Evolutionary conservation across 805 yeast genomes (phyloP).

Genomic region (Ogataea parapolymorpha): DNA sequence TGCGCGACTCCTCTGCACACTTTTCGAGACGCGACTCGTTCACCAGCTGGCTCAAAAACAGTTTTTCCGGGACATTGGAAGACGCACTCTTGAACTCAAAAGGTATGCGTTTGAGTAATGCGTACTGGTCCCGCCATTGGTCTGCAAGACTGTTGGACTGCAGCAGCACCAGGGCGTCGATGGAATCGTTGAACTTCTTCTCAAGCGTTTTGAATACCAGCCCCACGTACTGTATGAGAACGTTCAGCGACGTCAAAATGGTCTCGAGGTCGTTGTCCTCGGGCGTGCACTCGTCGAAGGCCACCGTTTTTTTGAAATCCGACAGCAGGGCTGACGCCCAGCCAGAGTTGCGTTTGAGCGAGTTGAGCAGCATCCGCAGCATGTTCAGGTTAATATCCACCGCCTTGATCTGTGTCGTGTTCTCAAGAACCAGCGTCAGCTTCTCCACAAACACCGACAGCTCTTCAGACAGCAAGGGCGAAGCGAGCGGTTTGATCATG

Average conservation of each 20-base stretch:
- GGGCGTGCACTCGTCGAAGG: conserved; percentile 19
- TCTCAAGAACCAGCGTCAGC: conserved; percentile 13
- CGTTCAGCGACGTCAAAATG: conserved; percentile 48
- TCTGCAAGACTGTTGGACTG: conserved; percentile 42
- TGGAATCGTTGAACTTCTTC: conserved; percentile 36
- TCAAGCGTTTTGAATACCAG: conserved; percentile 42
- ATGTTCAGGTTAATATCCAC: conserved; percentile 34
- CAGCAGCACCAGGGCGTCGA: conserved; percentile 33
- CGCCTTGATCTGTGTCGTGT: conserved; percentile 21
- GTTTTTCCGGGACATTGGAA: conserved; percentile 7
- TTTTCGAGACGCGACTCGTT: conserved; percentile 28
- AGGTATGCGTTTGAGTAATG: conserved; percentile 24
- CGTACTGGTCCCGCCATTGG: conserved; percentile 37
- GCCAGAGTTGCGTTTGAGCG: conserved; percentile 36
- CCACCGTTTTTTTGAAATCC: conserved; percentile 31
- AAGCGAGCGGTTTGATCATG: conserved; percentile 34
- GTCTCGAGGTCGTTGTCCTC: conserved; percentile 37
- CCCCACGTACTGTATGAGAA: conserved; percentile 49
- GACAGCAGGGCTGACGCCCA: conserved; percentile 38
- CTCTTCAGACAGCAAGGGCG: conserved; percentile 29
- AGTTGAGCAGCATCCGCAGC: conserved; percentile 36
- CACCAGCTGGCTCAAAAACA: conserved; percentile 35
- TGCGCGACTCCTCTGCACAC: conserved; percentile 32
- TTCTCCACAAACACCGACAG: conserved; percentile 21
- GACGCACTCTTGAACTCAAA: conserved; percentile 23